A percentile compares a stretch with the other conserved stretches of the same genome.
Evolutionary conservation across 495 filamentous ascomycete species (phyloP).

Genomic region (Rostrohypoxylon terebratum): DNA sequence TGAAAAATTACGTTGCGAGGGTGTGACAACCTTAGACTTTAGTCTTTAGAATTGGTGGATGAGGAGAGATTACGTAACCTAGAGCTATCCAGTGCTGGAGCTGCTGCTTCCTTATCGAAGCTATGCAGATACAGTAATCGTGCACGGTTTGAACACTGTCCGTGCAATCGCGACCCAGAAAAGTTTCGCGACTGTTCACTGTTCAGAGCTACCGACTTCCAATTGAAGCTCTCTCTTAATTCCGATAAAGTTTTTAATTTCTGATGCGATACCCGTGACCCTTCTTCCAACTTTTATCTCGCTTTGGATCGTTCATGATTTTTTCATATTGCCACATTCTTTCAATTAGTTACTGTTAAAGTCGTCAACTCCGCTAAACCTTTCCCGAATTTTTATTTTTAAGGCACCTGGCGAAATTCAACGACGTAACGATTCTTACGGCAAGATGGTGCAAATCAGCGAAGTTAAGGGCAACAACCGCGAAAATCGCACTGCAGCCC

Average conservation of each 20-base stretch:
- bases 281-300: background rate
- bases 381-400: slow-evolving; percentile 12
- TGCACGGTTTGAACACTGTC: slow-evolving; percentile 32
- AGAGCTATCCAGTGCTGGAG: background rate
- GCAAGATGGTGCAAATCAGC: slow-evolving; percentile 88
- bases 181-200: slow-evolving; percentile 50
- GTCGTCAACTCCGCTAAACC: slow-evolving; percentile 16
- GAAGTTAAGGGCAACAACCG: slow-evolving; percentile 96
- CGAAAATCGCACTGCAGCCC: slow-evolving; percentile 93
- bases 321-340: background rate
- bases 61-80: background rate
- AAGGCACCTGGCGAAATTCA: background rate
- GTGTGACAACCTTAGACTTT: background rate
- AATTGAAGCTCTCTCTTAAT: slow-evolving; percentile 21
- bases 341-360: background rate
- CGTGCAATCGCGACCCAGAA: slow-evolving; percentile 45
- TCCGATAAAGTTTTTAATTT: slow-evolving; percentile 36
- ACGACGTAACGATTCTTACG: slow-evolving; percentile 34
- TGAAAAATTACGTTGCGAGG: background rate
- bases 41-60: background rate
- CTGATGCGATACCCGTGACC: slow-evolving; percentile 23
- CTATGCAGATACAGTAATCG: slow-evolving; percentile 25
- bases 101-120: slow-evolving; percentile 1
- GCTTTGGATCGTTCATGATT: background rate
- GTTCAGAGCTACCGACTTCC: slow-evolving; percentile 42